These are phyloP conservation scores for Pezicula carpinea DNA, from an alignment of 2,329 filamentous ascomycete genomes.

Conservation along the genomic window DNA sequence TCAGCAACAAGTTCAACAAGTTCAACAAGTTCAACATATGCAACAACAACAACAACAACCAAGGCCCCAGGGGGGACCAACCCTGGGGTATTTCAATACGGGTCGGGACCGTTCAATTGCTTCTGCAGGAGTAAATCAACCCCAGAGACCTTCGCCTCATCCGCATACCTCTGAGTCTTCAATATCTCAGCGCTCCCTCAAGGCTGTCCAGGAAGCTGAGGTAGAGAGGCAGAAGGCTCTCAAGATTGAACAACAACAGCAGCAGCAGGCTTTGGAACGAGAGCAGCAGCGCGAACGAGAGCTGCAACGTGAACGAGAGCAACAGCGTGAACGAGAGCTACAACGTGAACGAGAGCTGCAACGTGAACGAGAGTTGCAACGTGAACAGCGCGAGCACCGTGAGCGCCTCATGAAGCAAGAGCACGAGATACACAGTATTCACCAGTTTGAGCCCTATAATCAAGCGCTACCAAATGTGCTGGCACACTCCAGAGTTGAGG, in stretches of 20 bases:
- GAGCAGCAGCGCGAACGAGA: constrained; percentile 8
- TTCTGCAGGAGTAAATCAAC: constrained; percentile 11
- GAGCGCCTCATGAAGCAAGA: constrained; percentile 28
- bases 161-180: constrained; percentile 8
- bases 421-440: constrained; percentile 28
- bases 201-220: constrained; percentile 25
- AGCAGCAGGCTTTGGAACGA: constrained; percentile 6
- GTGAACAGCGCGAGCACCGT: constrained; percentile 10
- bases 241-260: constrained; percentile 13
- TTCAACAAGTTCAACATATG: background rate
- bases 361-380: constrained; percentile 7
- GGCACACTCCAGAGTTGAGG: constrained; percentile 20
- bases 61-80: background rate
- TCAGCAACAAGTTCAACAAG: background rate
- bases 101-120: constrained; percentile 19
- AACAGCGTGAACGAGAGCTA: constrained; percentile 17
- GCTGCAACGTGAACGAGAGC: constrained; percentile 8
- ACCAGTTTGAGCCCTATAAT: constrained; percentile 28
- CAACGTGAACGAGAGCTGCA: constrained; percentile 7
- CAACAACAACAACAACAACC: background rate
- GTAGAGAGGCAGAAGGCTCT: constrained; percentile 24
- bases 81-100: constrained; percentile 23
- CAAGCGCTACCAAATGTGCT: constrained; percentile 17
- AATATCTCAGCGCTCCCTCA: constrained; percentile 20
- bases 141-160: constrained; percentile 5